Evolutionary conservation across 208 protist genomes (phyloP).

Genomic region (Acanthamoeba divionensis): DNA sequence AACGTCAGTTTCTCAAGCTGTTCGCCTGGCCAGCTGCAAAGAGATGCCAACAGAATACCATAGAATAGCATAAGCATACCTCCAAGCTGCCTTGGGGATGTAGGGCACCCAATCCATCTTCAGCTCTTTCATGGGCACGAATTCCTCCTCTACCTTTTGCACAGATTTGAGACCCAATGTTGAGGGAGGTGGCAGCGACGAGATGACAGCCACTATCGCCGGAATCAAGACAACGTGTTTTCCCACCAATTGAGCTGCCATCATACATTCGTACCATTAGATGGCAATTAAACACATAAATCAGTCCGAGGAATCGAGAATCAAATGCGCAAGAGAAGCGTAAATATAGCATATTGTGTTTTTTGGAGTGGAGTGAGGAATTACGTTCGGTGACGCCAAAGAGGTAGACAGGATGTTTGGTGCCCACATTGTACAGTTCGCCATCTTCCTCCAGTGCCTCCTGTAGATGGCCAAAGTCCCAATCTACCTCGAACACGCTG

Average conservation of each 20-base stretch:
- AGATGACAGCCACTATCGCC: slow-evolving; percentile 44
- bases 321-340: background rate
- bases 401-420: slow-evolving; percentile 28
- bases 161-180: slow-evolving; percentile 55
- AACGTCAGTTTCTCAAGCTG: too few species aligned
- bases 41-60: too few species aligned
- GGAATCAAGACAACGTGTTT: slow-evolving; percentile 50
- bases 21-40: too few species aligned
- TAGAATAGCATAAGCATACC: background rate
- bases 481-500: slow-evolving; percentile 36
- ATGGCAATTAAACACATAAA: too few species aligned
- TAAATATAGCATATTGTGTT: background rate
- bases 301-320: slow-evolving; percentile 15
- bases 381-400: slow-evolving; percentile 50
- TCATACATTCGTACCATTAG: background rate
- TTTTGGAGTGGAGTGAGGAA: background rate
- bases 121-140: slow-evolving; percentile 57
- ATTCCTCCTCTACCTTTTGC: slow-evolving; percentile 59
- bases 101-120: slow-evolving; percentile 63
- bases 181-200: slow-evolving; percentile 41
- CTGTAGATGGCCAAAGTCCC: slow-evolving; percentile 61
- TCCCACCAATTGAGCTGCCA: background rate
- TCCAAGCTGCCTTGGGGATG: slow-evolving; percentile 43
- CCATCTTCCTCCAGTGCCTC: slow-evolving; percentile 45
- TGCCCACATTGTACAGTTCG: background rate